Percentiles rank a stretch among this genome's conserved stretches.
phyloP scores from a whole-genome alignment of 2,329 filamentous ascomycete genomes.

The Arthrobotrys pseudoclavata region DNA sequence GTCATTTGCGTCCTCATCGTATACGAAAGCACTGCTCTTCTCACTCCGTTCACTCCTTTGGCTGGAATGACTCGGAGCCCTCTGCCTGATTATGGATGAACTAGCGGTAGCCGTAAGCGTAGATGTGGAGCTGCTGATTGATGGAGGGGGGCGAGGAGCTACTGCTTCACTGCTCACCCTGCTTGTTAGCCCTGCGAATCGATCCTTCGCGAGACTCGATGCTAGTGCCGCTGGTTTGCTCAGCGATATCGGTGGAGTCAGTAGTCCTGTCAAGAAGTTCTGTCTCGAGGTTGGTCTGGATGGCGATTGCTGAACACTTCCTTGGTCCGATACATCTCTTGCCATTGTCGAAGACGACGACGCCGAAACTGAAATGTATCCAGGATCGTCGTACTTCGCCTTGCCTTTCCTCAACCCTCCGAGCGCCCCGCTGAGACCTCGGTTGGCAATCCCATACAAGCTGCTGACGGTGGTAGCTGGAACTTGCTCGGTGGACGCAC shows the following conservation, averaged over 20 bases:
- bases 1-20: conserved; percentile 53
- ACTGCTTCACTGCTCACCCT: conserved; percentile 6
- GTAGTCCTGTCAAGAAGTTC: conserved; percentile 62
- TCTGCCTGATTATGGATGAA: conserved; percentile 42
- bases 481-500: conserved; percentile 27
- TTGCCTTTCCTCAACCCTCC: conserved; percentile 54
- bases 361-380: conserved; percentile 57
- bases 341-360: conserved; percentile 61
- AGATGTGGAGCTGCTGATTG: conserved; percentile 27
- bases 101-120: conserved; percentile 37
- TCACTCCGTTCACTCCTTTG: conserved; percentile 49
- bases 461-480: conserved; percentile 51
- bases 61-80: conserved; percentile 43
- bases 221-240: conserved; percentile 50
- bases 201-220: conserved; percentile 34
- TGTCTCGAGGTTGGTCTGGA: conserved; percentile 62
- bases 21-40: conserved; percentile 47
- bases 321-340: conserved; percentile 61
- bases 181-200: conserved; percentile 37
- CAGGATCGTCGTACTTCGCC: conserved; percentile 50
- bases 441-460: conserved; percentile 52
- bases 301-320: conserved; percentile 56
- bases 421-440: conserved; percentile 42
- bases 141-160: conserved; percentile 14
- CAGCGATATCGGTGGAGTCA: conserved; percentile 61